Evolutionary conservation across 345 rosid species (phyloP), one percentile per base, ranked within the genome.

Genomic region (Eucalyptus paniculata): DNA sequence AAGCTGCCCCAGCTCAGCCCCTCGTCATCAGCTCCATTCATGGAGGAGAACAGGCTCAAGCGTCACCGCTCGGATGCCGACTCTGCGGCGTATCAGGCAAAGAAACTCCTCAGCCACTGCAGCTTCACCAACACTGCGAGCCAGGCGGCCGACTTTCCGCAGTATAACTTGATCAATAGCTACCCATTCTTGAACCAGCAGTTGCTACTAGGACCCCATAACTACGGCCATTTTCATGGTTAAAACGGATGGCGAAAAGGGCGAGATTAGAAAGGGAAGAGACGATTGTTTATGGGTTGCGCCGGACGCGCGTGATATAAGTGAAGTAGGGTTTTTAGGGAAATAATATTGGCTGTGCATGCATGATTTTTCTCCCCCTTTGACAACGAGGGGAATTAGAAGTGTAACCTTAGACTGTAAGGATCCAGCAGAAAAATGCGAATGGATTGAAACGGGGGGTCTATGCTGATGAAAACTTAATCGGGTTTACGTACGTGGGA

Each of bases 1-100:
- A 97, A 95, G 89, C 90, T 93, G 86, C 96, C 97, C 2, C 94
- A 91, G 32, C 65, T 94, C 94, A 94, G 90, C 91, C 69, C 93
- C 86, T 86, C 94, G 32, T 82, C 44, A 26, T 93, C 95, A 24
- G 91, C 65, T 54, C 47, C 85, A 42, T 77, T 40, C 30, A 23
- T 21, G 47, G 88, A 89, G 88, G 90, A 90, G 13, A 90, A 91
- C 81, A 93, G 92, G 34, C 94, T 91, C 90, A 97, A 96, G 90
- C 95, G 98, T 87, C 94, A 94, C 58, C 85, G 91, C 67, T 14
- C 47, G 9, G 85, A 77, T 5, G 4, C 85, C 5, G 47, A 40
- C 16, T 2, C 30, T 4, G 47, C 30, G 9, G 28, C 47, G 9
- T 42, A 40, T 77, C 47, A 23, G 47, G 16, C 85, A 26, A 72